phyloP scores from a whole-genome alignment of 169 alveolate genomes.

The Plasmodium relictum region DNA sequence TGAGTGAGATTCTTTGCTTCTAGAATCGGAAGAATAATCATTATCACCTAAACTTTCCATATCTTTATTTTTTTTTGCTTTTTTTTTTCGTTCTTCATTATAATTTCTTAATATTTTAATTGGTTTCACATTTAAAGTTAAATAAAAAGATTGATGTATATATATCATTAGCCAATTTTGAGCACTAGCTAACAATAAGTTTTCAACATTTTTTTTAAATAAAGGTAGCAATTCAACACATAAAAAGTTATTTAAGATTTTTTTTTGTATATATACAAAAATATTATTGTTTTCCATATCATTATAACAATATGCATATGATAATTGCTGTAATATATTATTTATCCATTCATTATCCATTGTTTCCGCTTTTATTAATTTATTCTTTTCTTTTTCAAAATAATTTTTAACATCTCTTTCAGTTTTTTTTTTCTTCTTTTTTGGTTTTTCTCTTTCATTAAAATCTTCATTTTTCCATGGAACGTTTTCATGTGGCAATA shows the following conservation, averaged over 20 bases:
- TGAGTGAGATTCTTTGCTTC: conserved; percentile 5
- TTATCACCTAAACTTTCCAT: neutral
- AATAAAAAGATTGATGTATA: conserved; percentile 63
- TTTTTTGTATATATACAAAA: conserved; percentile 77
- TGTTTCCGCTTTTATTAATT: conserved; percentile 76
- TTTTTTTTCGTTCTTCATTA: conserved; percentile 3
- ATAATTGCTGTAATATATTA: conserved; percentile 79
- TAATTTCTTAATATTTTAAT: conserved; percentile 19
- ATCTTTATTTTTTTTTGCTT: neutral
- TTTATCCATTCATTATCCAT: conserved; percentile 80
- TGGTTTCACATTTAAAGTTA: conserved; percentile 59
- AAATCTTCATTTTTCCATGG: conserved; percentile 81
- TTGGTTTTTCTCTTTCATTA: conserved; percentile 77
- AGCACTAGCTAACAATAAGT: conserved; percentile 62
- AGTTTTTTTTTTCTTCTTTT: conserved; percentile 78
- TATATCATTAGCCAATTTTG: conserved; percentile 77
- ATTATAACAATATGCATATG: conserved; percentile 73
- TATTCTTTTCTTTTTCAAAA: conserved; percentile 78
- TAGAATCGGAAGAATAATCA: conserved; percentile 1
- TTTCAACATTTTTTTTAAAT: conserved; percentile 75
- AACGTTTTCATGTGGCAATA: conserved; percentile 79
- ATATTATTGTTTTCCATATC: conserved; percentile 48
- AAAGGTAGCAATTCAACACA: conserved; percentile 77
- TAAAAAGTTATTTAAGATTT: conserved; percentile 75
- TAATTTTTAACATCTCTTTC: conserved; percentile 69